Evolutionary conservation across 257 asterid species (phyloP), one percentile per base, ranked within the genome.

Genomic region (Apocynum venetum): DNA sequence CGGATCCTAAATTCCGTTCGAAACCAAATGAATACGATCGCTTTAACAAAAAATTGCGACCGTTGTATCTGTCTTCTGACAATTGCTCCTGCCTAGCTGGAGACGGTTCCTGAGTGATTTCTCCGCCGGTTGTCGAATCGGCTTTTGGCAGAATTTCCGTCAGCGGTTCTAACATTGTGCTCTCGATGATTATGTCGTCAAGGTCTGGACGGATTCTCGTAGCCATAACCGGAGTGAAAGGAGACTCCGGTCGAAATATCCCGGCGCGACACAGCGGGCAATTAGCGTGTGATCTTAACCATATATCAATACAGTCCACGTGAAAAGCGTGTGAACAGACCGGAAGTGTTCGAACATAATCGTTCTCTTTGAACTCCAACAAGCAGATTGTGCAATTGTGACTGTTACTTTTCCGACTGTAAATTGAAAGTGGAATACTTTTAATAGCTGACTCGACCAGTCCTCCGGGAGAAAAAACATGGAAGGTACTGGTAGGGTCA

Each of bases 231-330:
- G 99, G 99, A 2, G 92, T 86, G 77, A 95, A 90, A 38, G 98
- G 98, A 63, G 99, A 90, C 17, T 95, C 93, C 46, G 86, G 89
- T 3, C 86, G 89, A 85, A 89, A 90, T 72, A 96, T 87, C 0
- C 88, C 88, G 19, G 99, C 97, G 0, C 99, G 92, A 81, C 99
- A 96, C 72, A 96, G 85, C 9, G 99, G 99, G 78, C 99, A 96
- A 72, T 96, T 93, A 17, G 97, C 97, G 85, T 96, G 98, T 3
- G 99, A 96, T n/a, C 93, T 76, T 0, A 96, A 88, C 99, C 99
- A 96, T 49, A 90, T 90, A 35, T 96, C 99, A 14, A 96, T 93
- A 57, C 99, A 96, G 70, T 96, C 99, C 17, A 96, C 97, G 82
- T 96, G 99, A 70, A 96, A 96, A 12, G 92, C 88, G 83, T 93